Base-by-base conservation (phyloP, 805 yeast species). In the Teunomyces atbi region DNA sequence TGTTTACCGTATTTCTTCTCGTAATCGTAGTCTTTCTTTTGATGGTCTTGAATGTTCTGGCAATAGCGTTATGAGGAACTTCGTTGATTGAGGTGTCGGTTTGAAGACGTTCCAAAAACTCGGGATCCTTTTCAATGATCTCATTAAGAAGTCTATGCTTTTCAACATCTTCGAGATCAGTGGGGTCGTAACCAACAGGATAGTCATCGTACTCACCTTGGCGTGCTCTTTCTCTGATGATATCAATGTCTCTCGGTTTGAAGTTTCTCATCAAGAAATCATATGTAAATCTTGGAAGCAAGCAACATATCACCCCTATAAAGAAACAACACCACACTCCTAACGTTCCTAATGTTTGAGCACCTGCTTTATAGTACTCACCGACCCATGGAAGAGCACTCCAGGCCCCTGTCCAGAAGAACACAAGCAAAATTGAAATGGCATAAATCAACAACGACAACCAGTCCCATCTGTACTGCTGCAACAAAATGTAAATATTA, bases 381-480 rank as follows among this genome's bases (percentile, higher is more conserved):
- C 47, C 60, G 10, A 73, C 75, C 47, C 85, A 61, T 2, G 69
- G 42, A 0, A 79, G 60, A 3, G 86, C 71, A 11, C 89, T 77
- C 92, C 92, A 87, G 41, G 85, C 73, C 52, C 92, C 92, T 1
- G 91, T 82, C 95, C 95, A 87, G 26, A 77, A 83, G 60, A 78
- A 83, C 28, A 86, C 70, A 13, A 85, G 56, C 21, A 86, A 51
- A 38, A 82, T 74, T 1, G 92, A 84, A 16, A 86, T 56, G 2
- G 71, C 68, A 45, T 79, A 76, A 48, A 84, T 75, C 45, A 83
- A 57, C 10, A 73, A 57, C 4, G 86, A 77, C 39, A 84, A 69
- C 89, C 89, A 86, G 65, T 87, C 95, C 95, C 95, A 87, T 59
- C 89, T 76, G 59, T 78, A 78, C 60, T 84, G 88, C 55, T 83